These are phyloP conservation scores for Erodium moschatum DNA, from an alignment of 441 rosid genomes.

Conservation along the genomic window DNA sequence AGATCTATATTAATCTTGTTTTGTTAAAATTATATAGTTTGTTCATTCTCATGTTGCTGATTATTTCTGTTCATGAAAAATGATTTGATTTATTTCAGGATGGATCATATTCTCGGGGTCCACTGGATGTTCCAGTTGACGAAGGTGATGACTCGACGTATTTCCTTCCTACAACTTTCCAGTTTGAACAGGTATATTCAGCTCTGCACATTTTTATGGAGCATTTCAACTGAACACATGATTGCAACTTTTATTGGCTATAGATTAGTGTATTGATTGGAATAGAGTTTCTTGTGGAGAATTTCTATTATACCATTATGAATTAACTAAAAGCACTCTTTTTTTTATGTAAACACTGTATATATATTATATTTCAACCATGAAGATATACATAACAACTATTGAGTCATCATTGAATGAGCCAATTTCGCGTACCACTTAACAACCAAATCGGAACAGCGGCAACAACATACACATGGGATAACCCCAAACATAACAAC, in stretches of 20 bases:
- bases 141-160: slow-evolving; percentile 43
- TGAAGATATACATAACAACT: too few species aligned
- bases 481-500: too few species aligned
- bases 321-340: too few species aligned
- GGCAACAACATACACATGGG: too few species aligned
- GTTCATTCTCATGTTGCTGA: not conserved
- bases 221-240: not conserved
- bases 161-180: slow-evolving; percentile 63
- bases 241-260: not conserved
- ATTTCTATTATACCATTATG: too few species aligned
- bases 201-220: not conserved
- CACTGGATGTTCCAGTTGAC: slow-evolving; percentile 57
- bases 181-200: slow-evolving; percentile 62
- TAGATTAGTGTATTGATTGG: too few species aligned
- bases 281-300: too few species aligned
- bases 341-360: too few species aligned
- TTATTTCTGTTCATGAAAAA: not conserved
- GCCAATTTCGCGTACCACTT: too few species aligned
- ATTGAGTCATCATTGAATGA: too few species aligned
- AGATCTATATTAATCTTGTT: not conserved
- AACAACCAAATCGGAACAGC: too few species aligned
- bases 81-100: slow-evolving; percentile 35
- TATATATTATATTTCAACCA: too few species aligned
- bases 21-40: not conserved
- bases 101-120: slow-evolving; percentile 90